Conservation (phyloP, 2,329 filamentous ascomycete genomes). For the Cephalotrichum gorgonifer region DNA sequence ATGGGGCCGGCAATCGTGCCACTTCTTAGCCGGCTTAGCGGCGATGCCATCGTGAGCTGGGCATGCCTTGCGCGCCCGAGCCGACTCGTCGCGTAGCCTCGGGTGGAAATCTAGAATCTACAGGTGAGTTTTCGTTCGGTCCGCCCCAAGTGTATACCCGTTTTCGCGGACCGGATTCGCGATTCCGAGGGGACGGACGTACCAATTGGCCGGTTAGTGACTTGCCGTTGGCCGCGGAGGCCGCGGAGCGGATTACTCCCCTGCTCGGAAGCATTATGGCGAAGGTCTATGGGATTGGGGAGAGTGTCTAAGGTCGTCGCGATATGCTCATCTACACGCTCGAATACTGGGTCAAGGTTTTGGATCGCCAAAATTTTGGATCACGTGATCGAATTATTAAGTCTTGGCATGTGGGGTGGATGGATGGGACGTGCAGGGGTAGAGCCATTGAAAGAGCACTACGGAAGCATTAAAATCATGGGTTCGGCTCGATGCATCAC, state of each 20-base stretch:
- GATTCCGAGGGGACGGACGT: slow-evolving; percentile 6
- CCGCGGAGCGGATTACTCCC: slow-evolving; percentile 29
- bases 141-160: background rate
- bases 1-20: background rate
- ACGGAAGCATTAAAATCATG: too few relatives aligned
- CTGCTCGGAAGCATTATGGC: slow-evolving; percentile 33
- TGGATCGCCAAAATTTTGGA: background rate
- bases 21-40: slow-evolving; percentile 3
- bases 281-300: slow-evolving; percentile 2
- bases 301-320: background rate
- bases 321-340: background rate
- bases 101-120: background rate
- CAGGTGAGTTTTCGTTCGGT: background rate
- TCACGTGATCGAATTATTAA: background rate
- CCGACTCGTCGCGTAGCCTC: slow-evolving; percentile 5
- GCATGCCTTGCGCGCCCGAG: background rate
- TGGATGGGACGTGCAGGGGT: too few relatives aligned
- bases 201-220: slow-evolving; percentile 19
- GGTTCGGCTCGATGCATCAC: too few relatives aligned
- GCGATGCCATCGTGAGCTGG: slow-evolving; percentile 1
- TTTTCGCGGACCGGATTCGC: background rate
- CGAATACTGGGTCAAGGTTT: background rate
- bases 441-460: too few relatives aligned
- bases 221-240: slow-evolving; percentile 20
- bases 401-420: background rate